Evolutionary conservation across 2,329 filamentous ascomycete species (phyloP).

Genomic region (Monosporascus sp.): DNA sequence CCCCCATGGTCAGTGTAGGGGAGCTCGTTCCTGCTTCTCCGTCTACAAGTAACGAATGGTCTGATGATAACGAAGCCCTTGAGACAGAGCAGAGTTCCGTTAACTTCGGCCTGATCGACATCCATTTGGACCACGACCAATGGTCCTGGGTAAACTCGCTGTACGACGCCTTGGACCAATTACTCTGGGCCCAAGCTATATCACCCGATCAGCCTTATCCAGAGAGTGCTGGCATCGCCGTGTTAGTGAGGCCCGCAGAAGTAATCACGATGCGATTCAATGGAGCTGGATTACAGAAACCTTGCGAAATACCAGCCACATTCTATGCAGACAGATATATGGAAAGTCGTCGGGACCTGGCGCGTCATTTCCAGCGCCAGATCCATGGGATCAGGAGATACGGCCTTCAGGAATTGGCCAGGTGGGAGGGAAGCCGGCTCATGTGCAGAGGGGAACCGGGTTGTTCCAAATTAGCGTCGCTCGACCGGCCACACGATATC

Average conservation of each 20-base stretch:
- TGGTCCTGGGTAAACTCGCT: slow-evolving; percentile 36
- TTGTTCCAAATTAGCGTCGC: slow-evolving; percentile 15
- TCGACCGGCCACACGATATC: slow-evolving; percentile 16
- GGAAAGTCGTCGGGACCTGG: slow-evolving; percentile 37
- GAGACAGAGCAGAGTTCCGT: slow-evolving; percentile 28
- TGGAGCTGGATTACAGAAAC: slow-evolving; percentile 34
- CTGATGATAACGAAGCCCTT: slow-evolving; percentile 18
- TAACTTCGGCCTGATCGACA: slow-evolving; percentile 37
- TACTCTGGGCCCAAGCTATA: slow-evolving; percentile 42
- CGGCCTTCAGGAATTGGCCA: slow-evolving; percentile 15
- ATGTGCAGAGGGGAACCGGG: slow-evolving; percentile 16
- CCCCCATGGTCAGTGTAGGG: slow-evolving; percentile 17
- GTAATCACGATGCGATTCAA: slow-evolving; percentile 43
- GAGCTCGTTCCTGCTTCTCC: slow-evolving; percentile 11
- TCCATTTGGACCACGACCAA: slow-evolving; percentile 30
- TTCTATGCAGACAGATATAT: slow-evolving; percentile 53
- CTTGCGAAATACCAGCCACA: slow-evolving; percentile 44
- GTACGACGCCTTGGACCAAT: slow-evolving; percentile 42
- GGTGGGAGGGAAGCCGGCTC: slow-evolving; percentile 9
- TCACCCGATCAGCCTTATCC: slow-evolving; percentile 27
- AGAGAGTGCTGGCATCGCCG: slow-evolving; percentile 34
- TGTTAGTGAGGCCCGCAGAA: slow-evolving; percentile 42
- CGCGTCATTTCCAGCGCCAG: slow-evolving; percentile 37
- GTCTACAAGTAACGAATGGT: background rate
- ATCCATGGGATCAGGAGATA: slow-evolving; percentile 16